A percentile compares a stretch with the other conserved stretches of the same genome.
Conservation (phyloP, 1,139 yeast species). For the Arxiozyma telluris region DNA sequence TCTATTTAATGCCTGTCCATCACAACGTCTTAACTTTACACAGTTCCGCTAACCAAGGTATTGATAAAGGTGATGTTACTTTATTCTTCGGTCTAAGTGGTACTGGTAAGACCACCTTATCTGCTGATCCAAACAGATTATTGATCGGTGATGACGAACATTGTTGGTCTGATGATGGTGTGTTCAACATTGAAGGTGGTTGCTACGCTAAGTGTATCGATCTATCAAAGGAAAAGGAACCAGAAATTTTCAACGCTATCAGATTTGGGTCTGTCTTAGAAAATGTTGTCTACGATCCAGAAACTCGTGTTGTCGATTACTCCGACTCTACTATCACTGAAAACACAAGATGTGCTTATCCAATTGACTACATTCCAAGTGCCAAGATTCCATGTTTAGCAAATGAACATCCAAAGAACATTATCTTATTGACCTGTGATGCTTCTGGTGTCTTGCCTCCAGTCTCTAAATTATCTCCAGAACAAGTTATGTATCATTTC, state of each 20-base stretch:
- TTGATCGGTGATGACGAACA: constrained; percentile 98
- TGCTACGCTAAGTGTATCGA: constrained; percentile 98
- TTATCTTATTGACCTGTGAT: constrained; percentile 89
- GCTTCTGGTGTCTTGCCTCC: constrained; percentile 98
- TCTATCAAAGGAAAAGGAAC: constrained; percentile 85
- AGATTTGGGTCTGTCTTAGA: constrained; percentile 91
- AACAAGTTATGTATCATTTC: constrained; percentile 98
- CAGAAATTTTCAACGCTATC: constrained; percentile 93
- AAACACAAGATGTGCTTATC: constrained; percentile 98
- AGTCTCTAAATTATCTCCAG: constrained; percentile 84
- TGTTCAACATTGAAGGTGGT: constrained; percentile 98
- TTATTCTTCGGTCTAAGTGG: constrained; percentile 96
- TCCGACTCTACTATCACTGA: constrained; percentile 76
- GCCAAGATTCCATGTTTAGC: constrained; percentile 94
- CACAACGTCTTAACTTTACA: constrained; percentile 89
- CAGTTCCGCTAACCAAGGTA: constrained; percentile 92
- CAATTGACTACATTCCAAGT: constrained; percentile 92
- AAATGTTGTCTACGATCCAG: constrained; percentile 81
- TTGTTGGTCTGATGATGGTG: constrained; percentile 98
- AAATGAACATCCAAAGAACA: constrained; percentile 83
- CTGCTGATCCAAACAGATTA: constrained; percentile 91
- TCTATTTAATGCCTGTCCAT: constrained; percentile 94
- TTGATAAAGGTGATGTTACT: constrained; percentile 54
- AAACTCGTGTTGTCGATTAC: constrained; percentile 78
- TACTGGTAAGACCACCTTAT: constrained; percentile 95